phyloP scores from a whole-genome alignment of 108 stramenopile genomes.

The Aurantiochytrium sp. region DNA sequence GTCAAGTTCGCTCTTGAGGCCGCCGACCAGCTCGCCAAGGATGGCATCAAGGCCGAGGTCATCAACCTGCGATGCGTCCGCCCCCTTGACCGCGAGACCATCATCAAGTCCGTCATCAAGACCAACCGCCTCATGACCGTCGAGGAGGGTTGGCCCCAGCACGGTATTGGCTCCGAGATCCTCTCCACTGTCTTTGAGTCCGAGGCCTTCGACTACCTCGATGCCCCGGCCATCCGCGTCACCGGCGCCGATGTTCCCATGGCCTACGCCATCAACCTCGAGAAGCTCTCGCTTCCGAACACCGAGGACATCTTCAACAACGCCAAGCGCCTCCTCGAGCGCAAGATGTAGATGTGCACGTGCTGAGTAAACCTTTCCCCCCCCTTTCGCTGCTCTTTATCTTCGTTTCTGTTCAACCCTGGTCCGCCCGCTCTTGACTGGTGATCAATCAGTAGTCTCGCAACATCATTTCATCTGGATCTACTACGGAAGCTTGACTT shows the following conservation, averaged over 20 bases:
- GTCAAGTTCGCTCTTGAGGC: slow-evolving; percentile 87
- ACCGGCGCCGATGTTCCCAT: slow-evolving; percentile 98
- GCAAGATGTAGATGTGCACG: slow-evolving; percentile 53
- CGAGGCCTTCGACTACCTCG: slow-evolving; percentile 97
- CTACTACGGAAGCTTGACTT: no score
- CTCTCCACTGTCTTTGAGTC: slow-evolving; percentile 89
- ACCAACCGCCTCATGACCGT: slow-evolving; percentile 87
- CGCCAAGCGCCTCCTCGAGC: slow-evolving; percentile 74
- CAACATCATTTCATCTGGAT: no score
- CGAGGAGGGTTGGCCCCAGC: slow-evolving; percentile 97
- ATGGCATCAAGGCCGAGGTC: slow-evolving; percentile 83
- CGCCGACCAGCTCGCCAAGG: slow-evolving; percentile 71
- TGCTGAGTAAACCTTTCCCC: background rate
- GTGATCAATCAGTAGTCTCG: no score
- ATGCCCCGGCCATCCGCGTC: slow-evolving; percentile 95
- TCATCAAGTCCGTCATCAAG: slow-evolving; percentile 88
- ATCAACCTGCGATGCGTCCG: slow-evolving; percentile 90
- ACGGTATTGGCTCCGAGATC: slow-evolving; percentile 94
- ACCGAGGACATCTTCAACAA: slow-evolving; percentile 82
- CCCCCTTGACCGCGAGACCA: slow-evolving; percentile 88
- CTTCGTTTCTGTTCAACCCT: no score
- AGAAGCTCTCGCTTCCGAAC: slow-evolving; percentile 84
- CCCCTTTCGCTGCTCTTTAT: no score
- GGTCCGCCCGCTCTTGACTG: no score
- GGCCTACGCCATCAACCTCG: slow-evolving; percentile 93